These are phyloP conservation scores for Eucalyptus marginata DNA, from an alignment of 345 rosid genomes.

Conservation along the genomic window DNA sequence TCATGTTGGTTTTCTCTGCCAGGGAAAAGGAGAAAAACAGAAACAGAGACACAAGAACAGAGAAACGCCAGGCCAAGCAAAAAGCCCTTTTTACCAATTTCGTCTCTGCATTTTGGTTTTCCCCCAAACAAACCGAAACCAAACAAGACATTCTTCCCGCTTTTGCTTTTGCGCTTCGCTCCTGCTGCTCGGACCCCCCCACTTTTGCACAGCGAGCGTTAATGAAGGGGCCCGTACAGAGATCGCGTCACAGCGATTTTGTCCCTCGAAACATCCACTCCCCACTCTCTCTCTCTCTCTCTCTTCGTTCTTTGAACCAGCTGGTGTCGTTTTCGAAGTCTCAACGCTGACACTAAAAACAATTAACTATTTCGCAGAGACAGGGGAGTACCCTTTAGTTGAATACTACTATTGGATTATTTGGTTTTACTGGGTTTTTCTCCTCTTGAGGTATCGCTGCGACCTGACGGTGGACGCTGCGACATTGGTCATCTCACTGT, in stretches of 20 bases:
- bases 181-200: neutral
- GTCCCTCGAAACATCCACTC: neutral
- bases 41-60: neutral
- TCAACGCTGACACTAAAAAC: slow-evolving; percentile 15
- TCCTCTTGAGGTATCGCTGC: neutral
- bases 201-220: neutral
- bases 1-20: neutral
- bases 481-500: slow-evolving; percentile 23
- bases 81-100: neutral
- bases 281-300: neutral
- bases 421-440: neutral
- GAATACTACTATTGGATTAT: neutral
- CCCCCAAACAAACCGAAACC: neutral
- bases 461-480: neutral
- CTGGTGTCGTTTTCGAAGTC: slow-evolving; percentile 14
- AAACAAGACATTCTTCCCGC: neutral
- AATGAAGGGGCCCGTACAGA: neutral
- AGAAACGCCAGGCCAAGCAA: neutral
- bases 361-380: neutral
- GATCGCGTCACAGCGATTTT: slow-evolving; percentile 8
- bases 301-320: slow-evolving; percentile 2
- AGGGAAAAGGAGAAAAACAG: neutral
- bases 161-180: neutral
- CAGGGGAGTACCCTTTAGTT: neutral
- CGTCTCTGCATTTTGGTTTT: neutral